Evolutionary conservation across 106 monocot species (phyloP).

Genomic region (Dendrobium chrysotoxum): DNA sequence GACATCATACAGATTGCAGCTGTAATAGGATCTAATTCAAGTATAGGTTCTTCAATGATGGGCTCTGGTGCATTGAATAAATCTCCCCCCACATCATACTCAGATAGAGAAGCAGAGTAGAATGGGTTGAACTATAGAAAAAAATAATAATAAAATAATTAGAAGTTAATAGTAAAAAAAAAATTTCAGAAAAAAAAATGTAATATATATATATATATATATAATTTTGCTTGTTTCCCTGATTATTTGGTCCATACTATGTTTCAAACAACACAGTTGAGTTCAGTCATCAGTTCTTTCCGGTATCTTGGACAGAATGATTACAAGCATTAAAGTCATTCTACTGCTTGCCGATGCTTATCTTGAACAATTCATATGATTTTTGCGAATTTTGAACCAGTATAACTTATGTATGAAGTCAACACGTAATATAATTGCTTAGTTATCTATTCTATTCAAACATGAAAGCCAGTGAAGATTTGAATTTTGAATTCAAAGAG

Average conservation of each 20-base stretch:
- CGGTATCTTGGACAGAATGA: neutral
- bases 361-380: neutral
- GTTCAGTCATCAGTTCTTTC: neutral
- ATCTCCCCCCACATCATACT: conserved; percentile 64
- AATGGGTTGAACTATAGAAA: conserved; percentile 2
- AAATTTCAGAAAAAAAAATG: neutral
- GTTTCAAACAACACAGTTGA: neutral
- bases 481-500: neutral
- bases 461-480: neutral
- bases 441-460: neutral
- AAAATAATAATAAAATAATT: neutral
- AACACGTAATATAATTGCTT: neutral
- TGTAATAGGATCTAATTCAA: conserved; percentile 40
- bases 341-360: neutral
- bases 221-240: neutral
- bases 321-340: neutral
- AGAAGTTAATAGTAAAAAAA: neutral
- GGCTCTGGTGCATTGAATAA: conserved; percentile 75
- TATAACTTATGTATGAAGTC: neutral
- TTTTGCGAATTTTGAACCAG: neutral
- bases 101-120: conserved; percentile 24
- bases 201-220: neutral
- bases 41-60: conserved; percentile 43
- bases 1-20: conserved; percentile 66
- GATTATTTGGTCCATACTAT: neutral